A percentile compares a stretch with the other conserved stretches of the same genome.
These are phyloP conservation scores for Lactarius sanguifluus DNA, from an alignment of 768 basidiomycete species.

Conservation along the genomic window DNA sequence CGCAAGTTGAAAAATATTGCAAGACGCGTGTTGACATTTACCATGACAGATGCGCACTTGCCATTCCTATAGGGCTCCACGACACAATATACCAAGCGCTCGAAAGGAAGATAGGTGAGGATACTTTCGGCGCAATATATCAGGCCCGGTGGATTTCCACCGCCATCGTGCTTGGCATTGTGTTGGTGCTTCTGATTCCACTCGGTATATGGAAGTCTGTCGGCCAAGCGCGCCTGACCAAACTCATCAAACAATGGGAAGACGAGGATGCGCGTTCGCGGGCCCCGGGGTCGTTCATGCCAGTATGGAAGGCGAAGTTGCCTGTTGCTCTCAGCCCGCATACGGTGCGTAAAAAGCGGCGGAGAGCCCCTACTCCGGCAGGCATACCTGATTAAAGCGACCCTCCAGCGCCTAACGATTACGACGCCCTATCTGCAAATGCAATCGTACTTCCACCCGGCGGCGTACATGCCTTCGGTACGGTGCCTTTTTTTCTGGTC, in stretches of 20 bases:
- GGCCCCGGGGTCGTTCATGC: slow-evolving; percentile 33
- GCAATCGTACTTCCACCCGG: slow-evolving; percentile 43
- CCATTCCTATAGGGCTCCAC: slow-evolving; percentile 44
- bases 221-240: slow-evolving; percentile 41
- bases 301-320: slow-evolving; percentile 44
- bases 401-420: slow-evolving; percentile 41
- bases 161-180: slow-evolving; percentile 40
- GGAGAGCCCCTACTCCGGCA: neutral
- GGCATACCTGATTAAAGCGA: neutral
- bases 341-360: slow-evolving; percentile 36
- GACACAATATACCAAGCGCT: slow-evolving; percentile 37
- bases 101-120: slow-evolving; percentile 8
- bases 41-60: slow-evolving; percentile 39
- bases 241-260: slow-evolving; percentile 43
- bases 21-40: neutral
- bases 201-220: slow-evolving; percentile 45
- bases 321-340: slow-evolving; percentile 42
- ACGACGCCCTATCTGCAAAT: slow-evolving; percentile 38
- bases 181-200: slow-evolving; percentile 37
- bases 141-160: slow-evolving; percentile 41
- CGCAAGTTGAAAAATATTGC: slow-evolving; percentile 23
- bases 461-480: slow-evolving; percentile 46
- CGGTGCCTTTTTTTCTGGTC: slow-evolving; percentile 17
- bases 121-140: slow-evolving; percentile 26
- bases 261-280: slow-evolving; percentile 39